These are phyloP conservation scores for Pelargonium citronellum DNA, from an alignment of 441 rosid species.

Conservation along the genomic window DNA sequence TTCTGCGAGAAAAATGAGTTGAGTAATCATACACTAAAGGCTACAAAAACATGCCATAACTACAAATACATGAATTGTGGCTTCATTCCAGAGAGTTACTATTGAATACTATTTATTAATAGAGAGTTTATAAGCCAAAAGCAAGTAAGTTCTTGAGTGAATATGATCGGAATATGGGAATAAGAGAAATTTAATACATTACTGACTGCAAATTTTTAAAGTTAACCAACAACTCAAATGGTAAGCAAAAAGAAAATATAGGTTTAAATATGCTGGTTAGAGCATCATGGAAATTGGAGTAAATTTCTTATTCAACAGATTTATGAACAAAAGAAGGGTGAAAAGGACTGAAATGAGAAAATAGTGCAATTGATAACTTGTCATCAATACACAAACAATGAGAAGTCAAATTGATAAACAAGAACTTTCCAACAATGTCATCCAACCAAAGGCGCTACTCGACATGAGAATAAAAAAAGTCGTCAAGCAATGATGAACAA, in stretches of 20 bases:
- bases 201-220: background rate
- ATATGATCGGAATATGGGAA: background rate
- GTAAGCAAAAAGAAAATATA: background rate
- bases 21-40: background rate
- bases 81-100: background rate
- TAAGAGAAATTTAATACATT: background rate
- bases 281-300: background rate
- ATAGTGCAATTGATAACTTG: background rate
- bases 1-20: slow-evolving; percentile 26
- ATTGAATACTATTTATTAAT: background rate
- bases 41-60: background rate
- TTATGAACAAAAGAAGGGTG: background rate
- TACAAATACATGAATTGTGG: background rate
- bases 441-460: background rate
- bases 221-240: background rate
- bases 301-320: background rate
- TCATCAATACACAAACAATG: background rate
- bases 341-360: background rate
- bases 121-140: background rate
- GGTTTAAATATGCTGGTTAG: background rate
- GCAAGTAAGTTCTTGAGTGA: background rate
- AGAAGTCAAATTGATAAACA: background rate
- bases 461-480: background rate
- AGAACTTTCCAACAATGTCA: background rate
- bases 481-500: slow-evolving; percentile 7